phyloP scores from a whole-genome alignment of 148 eudicot genomes.

The Vaccinium macrocarpon region DNA sequence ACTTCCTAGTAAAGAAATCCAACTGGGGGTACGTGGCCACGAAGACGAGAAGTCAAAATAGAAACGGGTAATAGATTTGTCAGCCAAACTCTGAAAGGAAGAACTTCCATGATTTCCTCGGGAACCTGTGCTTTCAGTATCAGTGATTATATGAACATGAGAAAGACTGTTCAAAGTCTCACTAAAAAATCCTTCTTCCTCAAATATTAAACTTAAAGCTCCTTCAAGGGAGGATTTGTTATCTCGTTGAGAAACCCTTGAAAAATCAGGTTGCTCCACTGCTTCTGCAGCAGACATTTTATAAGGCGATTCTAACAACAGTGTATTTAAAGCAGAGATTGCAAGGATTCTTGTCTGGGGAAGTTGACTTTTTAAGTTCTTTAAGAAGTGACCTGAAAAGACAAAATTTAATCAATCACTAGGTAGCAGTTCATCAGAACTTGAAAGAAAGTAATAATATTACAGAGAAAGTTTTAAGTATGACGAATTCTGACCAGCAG shows the following conservation, averaged over 20 bases:
- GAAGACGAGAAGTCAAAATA: conserved; percentile 95
- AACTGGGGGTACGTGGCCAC: conserved; percentile 99
- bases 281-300: conserved; percentile 46
- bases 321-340: conserved; percentile 90
- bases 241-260: conserved; percentile 34
- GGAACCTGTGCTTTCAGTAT: conserved; percentile 64
- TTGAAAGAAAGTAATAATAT: neutral
- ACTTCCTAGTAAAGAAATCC: conserved; percentile 91
- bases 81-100: conserved; percentile 90
- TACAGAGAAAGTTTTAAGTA: neutral
- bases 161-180: conserved; percentile 89
- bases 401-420: conserved; percentile 10
- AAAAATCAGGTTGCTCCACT: conserved; percentile 13
- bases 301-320: conserved; percentile 91
- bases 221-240: conserved; percentile 77
- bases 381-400: conserved; percentile 90
- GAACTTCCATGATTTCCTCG: conserved; percentile 71
- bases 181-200: conserved; percentile 89
- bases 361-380: conserved; percentile 86
- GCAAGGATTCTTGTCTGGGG: conserved; percentile 97
- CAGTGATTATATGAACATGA: conserved; percentile 82
- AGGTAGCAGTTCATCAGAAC: neutral
- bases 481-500: conserved; percentile 52
- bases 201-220: conserved; percentile 64
- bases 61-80: conserved; percentile 94